phyloP scores from a whole-genome alignment of 805 yeast genomes.

The Tetrapisispora taiwanensis region DNA sequence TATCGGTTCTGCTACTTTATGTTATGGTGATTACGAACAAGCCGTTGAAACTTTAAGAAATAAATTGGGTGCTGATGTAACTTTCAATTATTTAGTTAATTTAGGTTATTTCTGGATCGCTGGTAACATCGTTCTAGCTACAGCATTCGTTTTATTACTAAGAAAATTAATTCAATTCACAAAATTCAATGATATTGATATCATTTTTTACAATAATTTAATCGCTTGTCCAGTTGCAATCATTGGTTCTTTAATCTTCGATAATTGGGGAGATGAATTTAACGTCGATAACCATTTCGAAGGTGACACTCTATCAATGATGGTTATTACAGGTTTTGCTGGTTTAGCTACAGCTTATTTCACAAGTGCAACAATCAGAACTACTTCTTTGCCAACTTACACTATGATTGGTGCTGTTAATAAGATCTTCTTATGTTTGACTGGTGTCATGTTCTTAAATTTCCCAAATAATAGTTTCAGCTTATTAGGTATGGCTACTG shows the following conservation, averaged over 20 bases:
- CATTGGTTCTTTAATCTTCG: slow-evolving; percentile 58
- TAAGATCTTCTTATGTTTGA: slow-evolving; percentile 87
- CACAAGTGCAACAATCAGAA: slow-evolving; percentile 97
- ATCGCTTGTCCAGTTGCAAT: slow-evolving; percentile 79
- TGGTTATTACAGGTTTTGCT: slow-evolving; percentile 82
- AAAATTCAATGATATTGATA: slow-evolving; percentile 85
- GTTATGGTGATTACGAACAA: slow-evolving; percentile 59
- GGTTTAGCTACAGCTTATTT: slow-evolving; percentile 93
- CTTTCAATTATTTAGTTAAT: slow-evolving; percentile 33
- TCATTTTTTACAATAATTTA: slow-evolving; percentile 92
- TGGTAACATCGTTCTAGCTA: slow-evolving; percentile 79
- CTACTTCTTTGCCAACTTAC: slow-evolving; percentile 90
- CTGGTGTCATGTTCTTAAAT: slow-evolving; percentile 84
- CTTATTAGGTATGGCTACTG: slow-evolving; percentile 74
- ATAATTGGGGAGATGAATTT: slow-evolving; percentile 71
- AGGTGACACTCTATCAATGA: slow-evolving; percentile 54
- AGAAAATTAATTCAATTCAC: slow-evolving; percentile 92
- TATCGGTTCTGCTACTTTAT: slow-evolving; percentile 79
- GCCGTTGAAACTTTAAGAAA: background rate
- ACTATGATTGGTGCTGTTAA: slow-evolving; percentile 97
- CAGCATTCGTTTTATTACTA: slow-evolving; percentile 81
- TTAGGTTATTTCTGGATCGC: slow-evolving; percentile 93
- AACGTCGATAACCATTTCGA: slow-evolving; percentile 66
- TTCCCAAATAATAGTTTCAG: slow-evolving; percentile 85
- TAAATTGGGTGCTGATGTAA: slow-evolving; percentile 21